These are phyloP conservation scores for Pezicula carpinea DNA, from an alignment of 2,329 filamentous ascomycete genomes.

Conservation along the genomic window DNA sequence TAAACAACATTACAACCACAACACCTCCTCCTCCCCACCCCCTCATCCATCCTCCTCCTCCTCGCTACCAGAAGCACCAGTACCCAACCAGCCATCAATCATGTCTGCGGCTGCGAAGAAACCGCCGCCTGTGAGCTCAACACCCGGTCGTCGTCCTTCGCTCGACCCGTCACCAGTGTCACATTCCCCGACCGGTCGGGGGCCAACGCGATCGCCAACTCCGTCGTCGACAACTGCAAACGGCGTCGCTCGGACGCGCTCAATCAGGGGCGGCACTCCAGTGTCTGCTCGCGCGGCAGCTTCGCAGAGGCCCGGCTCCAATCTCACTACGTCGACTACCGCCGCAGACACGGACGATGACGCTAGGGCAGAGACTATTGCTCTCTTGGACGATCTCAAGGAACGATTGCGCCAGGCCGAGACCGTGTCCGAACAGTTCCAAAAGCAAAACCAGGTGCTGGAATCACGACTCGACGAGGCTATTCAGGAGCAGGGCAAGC, in stretches of 20 bases:
- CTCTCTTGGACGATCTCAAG: conserved; percentile 78
- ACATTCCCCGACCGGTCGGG: conserved; percentile 14
- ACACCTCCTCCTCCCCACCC: conserved; percentile 29
- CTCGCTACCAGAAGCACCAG: too few species aligned
- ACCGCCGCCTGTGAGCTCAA: conserved; percentile 22
- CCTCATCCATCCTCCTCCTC: background rate
- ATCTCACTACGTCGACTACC: conserved; percentile 23
- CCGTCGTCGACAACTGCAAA: conserved; percentile 21
- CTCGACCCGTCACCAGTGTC: conserved; percentile 22
- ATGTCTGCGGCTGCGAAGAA: conserved; percentile 41
- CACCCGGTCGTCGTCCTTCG: conserved; percentile 22
- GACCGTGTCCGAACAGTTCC: conserved; percentile 68
- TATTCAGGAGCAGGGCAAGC: conserved; percentile 72
- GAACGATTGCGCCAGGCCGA: conserved; percentile 79
- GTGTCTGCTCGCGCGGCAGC: conserved; percentile 72
- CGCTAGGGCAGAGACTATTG: conserved; percentile 72
- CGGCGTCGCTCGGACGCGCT: conserved; percentile 54
- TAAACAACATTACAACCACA: background rate
- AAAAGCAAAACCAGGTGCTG: conserved; percentile 80
- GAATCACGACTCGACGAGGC: conserved; percentile 85
- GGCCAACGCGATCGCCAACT: conserved; percentile 21
- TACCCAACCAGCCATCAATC: conserved; percentile 1
- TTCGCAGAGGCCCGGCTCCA: conserved; percentile 49
- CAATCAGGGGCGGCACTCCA: conserved; percentile 59
- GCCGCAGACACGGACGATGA: conserved; percentile 59